Base-by-base conservation (phyloP, 495 filamentous ascomycete genomes). In the Lepraria neglecta region DNA sequence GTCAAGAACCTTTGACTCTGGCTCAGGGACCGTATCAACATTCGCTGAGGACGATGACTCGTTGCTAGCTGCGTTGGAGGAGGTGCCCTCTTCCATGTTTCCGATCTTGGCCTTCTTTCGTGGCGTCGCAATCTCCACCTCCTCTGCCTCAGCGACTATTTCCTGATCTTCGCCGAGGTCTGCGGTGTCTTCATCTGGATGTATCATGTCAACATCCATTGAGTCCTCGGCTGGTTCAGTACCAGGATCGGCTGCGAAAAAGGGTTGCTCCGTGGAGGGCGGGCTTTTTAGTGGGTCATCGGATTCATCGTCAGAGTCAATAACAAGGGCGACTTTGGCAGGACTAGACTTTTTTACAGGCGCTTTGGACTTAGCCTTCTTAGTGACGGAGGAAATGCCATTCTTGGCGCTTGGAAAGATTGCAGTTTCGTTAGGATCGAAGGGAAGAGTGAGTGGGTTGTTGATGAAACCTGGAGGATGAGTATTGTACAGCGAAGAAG, bases 141-240 rank as follows among this genome's bases (percentile, higher is more conserved):
- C 51, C 59, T 74, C 58, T 67, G 52, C 15, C 24, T 73, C 71
- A 35, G 57, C 59, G 28, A 71, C 60, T 17, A 72, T 73, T n/a
- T 70, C 70, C 30, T 72, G 69, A 40, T 72, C 69, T 17, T 67
- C 64, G 12, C 58, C 65, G 10, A 53, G 38, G 44, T 73, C 70
- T 19, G 46, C 55, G 3, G 44, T 55, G 35, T 59, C 57, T 24
- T 67, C 66, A 54, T 73, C 71, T n/a, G 71, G 71, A 59, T 73
- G 71, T 40, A 67, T 68, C 60, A 73, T 68, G 33, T 74, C 71
- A 53, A 73, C 58, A 28, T 67, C 63, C 46, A 67, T 60, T 40
- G 55, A 50, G 40, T 67, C 67, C 31, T 69, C 65, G 19, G 38
- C 14, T n/a, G 45, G 53, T 48, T 69, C 55, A 35, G 44, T 43